phyloP scores from a whole-genome alignment of 2,329 filamentous ascomycete species.

The Claviceps pusilla region DNA sequence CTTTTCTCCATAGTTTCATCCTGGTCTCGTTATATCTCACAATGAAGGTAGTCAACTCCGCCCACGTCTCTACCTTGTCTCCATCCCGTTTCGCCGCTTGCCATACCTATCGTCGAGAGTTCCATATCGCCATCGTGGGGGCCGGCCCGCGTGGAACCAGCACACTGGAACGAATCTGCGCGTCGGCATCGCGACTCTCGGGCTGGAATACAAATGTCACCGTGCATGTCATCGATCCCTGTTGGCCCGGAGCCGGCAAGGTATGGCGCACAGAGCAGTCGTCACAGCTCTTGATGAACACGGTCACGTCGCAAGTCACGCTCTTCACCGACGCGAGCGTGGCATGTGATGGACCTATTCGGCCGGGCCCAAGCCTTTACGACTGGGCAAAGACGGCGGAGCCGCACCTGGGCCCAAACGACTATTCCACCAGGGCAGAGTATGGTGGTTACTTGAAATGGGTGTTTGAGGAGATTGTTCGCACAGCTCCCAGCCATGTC shows the following conservation, averaged over 20 bases:
- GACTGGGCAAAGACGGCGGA: constrained; percentile 2
- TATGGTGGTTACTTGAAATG: constrained; percentile 4
- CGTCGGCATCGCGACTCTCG: neutral
- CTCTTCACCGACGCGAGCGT: constrained; percentile 4
- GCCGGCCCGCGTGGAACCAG: constrained; percentile 4
- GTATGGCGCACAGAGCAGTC: constrained; percentile 5
- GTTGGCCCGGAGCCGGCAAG: neutral
- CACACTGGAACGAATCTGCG: constrained; percentile 3
- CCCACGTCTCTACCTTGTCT: neutral
- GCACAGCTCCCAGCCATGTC: constrained; percentile 1
- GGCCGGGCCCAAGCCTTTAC: constrained; percentile 3
- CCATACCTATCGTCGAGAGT: neutral
- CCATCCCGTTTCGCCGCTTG: neutral
- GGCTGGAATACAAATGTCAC: neutral
- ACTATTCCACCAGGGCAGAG: constrained; percentile 2
- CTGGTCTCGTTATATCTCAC: neutral
- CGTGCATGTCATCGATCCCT: constrained; percentile 4
- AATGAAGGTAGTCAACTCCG: neutral
- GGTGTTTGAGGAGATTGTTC: constrained; percentile 2
- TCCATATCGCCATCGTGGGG: constrained; percentile 4
- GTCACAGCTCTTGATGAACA: constrained; percentile 5
- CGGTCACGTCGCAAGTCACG: constrained; percentile 4
- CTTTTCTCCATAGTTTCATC: neutral
- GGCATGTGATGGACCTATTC: constrained; percentile 2
- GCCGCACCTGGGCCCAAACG: constrained; percentile 1